phyloP scores from a whole-genome alignment of 208 protist species.

The Herpetomonas tarakana region DNA sequence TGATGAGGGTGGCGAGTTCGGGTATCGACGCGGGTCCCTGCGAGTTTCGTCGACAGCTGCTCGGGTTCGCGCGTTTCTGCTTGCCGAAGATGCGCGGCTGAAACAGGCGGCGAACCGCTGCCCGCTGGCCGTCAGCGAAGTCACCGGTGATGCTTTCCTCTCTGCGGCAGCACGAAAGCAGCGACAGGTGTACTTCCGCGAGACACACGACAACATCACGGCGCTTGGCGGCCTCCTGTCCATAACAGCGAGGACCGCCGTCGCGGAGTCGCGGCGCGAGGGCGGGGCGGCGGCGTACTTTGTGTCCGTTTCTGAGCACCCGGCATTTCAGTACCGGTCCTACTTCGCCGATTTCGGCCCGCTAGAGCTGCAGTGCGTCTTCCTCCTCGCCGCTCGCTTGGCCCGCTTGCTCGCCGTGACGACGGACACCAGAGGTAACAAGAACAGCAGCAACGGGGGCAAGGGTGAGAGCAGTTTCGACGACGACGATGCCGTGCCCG shows the following conservation, averaged over 20 bases:
- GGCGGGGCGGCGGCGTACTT: slow-evolving; percentile 31
- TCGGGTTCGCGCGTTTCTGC: too few relatives aligned
- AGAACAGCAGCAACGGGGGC: neutral
- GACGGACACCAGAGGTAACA: neutral
- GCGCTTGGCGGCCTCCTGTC: neutral
- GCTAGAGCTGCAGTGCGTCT: slow-evolving; percentile 75
- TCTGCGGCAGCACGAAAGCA: neutral
- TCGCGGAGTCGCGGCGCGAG: too few relatives aligned
- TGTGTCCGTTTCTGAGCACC: slow-evolving; percentile 26
- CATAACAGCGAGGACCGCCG: too few relatives aligned
- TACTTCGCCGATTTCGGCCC: slow-evolving; percentile 95
- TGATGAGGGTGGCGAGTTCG: too few relatives aligned
- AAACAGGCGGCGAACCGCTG: too few relatives aligned
- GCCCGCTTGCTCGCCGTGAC: slow-evolving; percentile 26
- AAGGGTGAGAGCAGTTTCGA: neutral
- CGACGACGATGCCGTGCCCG: slow-evolving; percentile 7
- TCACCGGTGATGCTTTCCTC: too few relatives aligned
- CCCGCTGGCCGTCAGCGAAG: too few relatives aligned
- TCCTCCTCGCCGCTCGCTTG: slow-evolving; percentile 67
- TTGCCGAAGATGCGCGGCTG: neutral
- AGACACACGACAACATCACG: neutral
- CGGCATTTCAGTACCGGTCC: slow-evolving; percentile 75
- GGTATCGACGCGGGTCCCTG: too few relatives aligned
- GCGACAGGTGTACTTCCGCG: neutral
- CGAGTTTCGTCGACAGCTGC: too few relatives aligned